Evolutionary conservation across 805 yeast genomes (phyloP), one percentile per base, ranked within the genome.

Genomic region (Wickerhamiella galacta): DNA sequence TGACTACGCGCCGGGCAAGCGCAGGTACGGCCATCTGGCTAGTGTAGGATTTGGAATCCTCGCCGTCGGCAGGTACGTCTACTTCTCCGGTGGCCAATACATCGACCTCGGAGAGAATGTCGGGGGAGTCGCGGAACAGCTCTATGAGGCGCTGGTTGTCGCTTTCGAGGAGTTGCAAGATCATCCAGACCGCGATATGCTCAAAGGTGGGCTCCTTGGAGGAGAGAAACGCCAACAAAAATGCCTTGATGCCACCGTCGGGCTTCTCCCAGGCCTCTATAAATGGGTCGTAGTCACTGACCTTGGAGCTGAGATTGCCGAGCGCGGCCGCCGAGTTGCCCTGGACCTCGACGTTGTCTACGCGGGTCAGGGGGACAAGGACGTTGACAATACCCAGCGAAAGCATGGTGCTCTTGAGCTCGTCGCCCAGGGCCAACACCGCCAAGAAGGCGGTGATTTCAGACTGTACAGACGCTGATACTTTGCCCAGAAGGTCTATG

Each of bases 251-350:
- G 36, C 96, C 96, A 38, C 81, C 83, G 32, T 68, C 70, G 27
- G 93, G 93, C 38, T 61, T 61, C 16, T 68, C 61, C 92, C 95
- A 90, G 43, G 74, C 68, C 34, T 70, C 67, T 37, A 82, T 65
- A 39, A 90, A 80, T 42, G 75, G 74, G 38, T 73, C 67, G 55
- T 85, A 85, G 46, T 81, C 85, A 46, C 69, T 70, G 23, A 87
- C 81, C 57, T 95, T 72, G 4, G 95, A 83, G 44, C 95, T 82
- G 46, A 90, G 62, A 52, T 90, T 90, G 20, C 98, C 98, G 44
- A 90, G 66, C 2, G 98, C 96, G 23, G 98, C 98, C 11, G 96
- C 98, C 2, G 94, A 79, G 56, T 90, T 90, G 36, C 98, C 98
- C 54, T 94, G 90, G 12, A 90, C 95, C 57, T 92, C 98, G 38